Conservation (phyloP, 257 asterid genomes). For the Gynochthodes officinalis region DNA sequence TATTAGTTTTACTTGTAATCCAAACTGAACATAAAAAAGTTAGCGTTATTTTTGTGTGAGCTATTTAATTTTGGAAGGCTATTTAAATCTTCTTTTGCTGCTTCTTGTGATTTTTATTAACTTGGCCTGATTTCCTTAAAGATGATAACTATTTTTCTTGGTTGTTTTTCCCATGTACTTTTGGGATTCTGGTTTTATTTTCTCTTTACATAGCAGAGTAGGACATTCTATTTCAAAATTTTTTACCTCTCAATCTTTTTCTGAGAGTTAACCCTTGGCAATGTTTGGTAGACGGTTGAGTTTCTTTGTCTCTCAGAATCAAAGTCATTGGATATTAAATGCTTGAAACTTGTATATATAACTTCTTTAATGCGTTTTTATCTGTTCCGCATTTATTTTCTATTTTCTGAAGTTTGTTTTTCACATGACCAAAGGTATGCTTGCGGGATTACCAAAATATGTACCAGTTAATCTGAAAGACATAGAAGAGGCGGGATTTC, state of each 20-base stretch:
- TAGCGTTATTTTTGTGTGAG: background rate
- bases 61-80: background rate
- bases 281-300: background rate
- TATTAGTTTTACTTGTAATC: background rate
- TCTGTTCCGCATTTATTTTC: background rate
- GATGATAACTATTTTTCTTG: background rate
- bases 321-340: background rate
- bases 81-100: background rate
- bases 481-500: conserved; percentile 71
- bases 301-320: background rate
- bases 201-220: background rate
- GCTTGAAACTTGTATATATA: background rate
- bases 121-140: background rate
- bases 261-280: background rate
- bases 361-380: background rate
- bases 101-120: background rate
- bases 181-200: background rate
- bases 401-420: background rate
- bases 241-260: background rate
- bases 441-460: conserved; percentile 85
- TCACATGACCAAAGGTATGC: conserved; percentile 57
- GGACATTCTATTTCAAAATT: background rate
- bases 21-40: background rate
- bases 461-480: conserved; percentile 85
- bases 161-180: background rate